A percentile compares a stretch with the other conserved stretches of the same genome.
Conservation (phyloP, 2,329 filamentous ascomycete species). For the Ophiostoma perfectum region DNA sequence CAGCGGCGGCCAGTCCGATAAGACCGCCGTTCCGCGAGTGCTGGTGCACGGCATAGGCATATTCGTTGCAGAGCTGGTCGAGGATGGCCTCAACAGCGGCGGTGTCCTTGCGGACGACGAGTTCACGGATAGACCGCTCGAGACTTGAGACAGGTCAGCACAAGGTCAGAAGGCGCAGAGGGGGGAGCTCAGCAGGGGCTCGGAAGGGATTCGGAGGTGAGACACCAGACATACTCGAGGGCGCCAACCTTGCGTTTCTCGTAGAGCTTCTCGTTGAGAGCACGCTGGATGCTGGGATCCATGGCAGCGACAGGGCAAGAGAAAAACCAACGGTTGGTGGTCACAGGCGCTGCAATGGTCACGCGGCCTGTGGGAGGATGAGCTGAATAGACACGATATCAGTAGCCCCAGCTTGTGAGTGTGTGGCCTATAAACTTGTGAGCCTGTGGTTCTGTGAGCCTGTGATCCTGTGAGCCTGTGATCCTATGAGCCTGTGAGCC, state of each 20-base stretch:
- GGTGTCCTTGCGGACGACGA: slow-evolving; percentile 69
- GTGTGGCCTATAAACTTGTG: too few species aligned
- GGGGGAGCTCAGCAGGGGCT: too few species aligned
- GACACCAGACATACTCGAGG: slow-evolving; percentile 65
- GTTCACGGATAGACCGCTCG: slow-evolving; percentile 83
- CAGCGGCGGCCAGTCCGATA: slow-evolving; percentile 90
- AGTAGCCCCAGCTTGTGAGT: not conserved
- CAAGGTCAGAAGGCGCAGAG: slow-evolving; percentile 5
- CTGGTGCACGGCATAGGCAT: slow-evolving; percentile 94
- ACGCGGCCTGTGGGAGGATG: not conserved
- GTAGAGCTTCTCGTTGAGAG: slow-evolving; percentile 96
- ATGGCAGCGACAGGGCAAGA: slow-evolving; percentile 43
- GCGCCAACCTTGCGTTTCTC: slow-evolving; percentile 96
- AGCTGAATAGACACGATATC: not conserved
- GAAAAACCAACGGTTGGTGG: not conserved
- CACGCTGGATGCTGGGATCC: slow-evolving; percentile 83
- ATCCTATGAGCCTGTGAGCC: too few species aligned
- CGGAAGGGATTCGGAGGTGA: not conserved
- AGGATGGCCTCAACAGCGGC: slow-evolving; percentile 80
- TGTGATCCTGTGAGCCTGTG: too few species aligned
- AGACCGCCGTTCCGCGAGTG: slow-evolving; percentile 94
- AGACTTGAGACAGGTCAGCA: slow-evolving; percentile 51
- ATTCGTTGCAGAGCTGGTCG: slow-evolving; percentile 94
- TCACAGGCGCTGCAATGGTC: not conserved
- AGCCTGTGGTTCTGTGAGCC: too few species aligned